phyloP scores from a whole-genome alignment of 192 early-diverging fungal genomes.

The Gigaspora rosea region DNA sequence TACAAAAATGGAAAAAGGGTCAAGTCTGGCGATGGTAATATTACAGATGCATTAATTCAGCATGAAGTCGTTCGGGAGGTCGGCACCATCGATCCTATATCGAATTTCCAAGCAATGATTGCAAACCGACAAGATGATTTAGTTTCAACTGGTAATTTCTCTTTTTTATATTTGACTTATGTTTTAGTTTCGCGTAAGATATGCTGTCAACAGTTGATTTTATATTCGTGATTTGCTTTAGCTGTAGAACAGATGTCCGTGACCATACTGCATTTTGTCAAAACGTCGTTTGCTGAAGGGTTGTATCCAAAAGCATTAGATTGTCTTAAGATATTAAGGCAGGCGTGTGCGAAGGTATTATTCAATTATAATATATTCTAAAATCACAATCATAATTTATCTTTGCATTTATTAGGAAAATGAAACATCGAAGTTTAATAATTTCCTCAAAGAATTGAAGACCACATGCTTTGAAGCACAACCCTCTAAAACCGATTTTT shows the following conservation, averaged over 20 bases:
- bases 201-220: conserved; percentile 4
- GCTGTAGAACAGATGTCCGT: conserved; percentile 54
- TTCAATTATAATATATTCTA: neutral
- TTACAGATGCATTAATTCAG: neutral
- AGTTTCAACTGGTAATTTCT: conserved; percentile 49
- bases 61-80: conserved; percentile 47
- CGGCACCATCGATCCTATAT: conserved; percentile 56
- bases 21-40: conserved; percentile 25
- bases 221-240: conserved; percentile 13
- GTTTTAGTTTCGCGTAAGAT: neutral
- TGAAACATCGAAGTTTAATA: conserved; percentile 52
- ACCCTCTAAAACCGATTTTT: conserved; percentile 50
- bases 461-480: conserved; percentile 34
- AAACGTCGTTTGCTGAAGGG: conserved; percentile 56
- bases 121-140: conserved; percentile 52
- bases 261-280: conserved; percentile 51
- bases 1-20: conserved; percentile 35
- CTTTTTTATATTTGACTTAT: neutral
- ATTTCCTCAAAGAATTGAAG: conserved; percentile 53
- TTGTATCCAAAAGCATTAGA: conserved; percentile 58
- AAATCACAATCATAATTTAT: neutral
- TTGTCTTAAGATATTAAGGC: conserved; percentile 56
- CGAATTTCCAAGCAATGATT: conserved; percentile 65
- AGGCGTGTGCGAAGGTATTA: conserved; percentile 25
- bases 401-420: conserved; percentile 28